Conservation (phyloP, 495 filamentous ascomycete genomes). For the Tuber indicum region DNA sequence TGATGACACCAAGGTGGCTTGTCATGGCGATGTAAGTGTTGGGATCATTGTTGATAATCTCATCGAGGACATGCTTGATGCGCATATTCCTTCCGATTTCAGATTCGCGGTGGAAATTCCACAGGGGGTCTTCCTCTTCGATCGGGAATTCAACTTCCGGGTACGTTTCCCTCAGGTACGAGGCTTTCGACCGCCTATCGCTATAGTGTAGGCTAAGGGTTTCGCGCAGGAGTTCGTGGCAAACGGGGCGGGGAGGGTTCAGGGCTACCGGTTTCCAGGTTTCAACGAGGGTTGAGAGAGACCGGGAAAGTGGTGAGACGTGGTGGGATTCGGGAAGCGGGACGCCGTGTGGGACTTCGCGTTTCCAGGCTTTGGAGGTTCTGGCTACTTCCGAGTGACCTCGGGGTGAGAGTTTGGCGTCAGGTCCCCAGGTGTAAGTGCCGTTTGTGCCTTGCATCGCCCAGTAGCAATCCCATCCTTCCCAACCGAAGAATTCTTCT, state of each 20-base stretch:
- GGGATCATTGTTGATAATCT: constrained; percentile 21
- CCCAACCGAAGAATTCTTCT: constrained; percentile 29
- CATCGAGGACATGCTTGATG: constrained; percentile 29
- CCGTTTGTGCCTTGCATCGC: constrained; percentile 33
- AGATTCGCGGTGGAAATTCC: constrained; percentile 38
- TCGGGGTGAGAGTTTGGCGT: constrained; percentile 26
- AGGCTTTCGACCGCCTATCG: constrained; percentile 20
- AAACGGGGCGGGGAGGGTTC: constrained; percentile 24
- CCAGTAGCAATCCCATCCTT: constrained; percentile 39
- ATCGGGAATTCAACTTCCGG: constrained; percentile 22
- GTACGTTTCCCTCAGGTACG: constrained; percentile 17
- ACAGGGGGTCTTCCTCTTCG: constrained; percentile 29
- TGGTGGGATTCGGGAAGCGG: constrained; percentile 27
- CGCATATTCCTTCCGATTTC: constrained; percentile 20
- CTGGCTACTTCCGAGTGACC: constrained; percentile 27
- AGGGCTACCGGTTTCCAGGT: constrained; percentile 23
- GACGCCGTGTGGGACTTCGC: constrained; percentile 15
- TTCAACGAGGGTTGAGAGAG: constrained; percentile 33
- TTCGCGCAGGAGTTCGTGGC: constrained; percentile 34
- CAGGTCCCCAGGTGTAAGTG: constrained; percentile 32
- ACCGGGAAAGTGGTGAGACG: constrained; percentile 37
- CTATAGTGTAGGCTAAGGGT: constrained; percentile 32
- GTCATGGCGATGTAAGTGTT: constrained; percentile 35
- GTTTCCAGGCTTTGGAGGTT: constrained; percentile 29
- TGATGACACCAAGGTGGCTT: constrained; percentile 35